Evolutionary conservation across 2,329 filamentous ascomycete genomes (phyloP).

Genomic region (Bipolaris sorokiniana): DNA sequence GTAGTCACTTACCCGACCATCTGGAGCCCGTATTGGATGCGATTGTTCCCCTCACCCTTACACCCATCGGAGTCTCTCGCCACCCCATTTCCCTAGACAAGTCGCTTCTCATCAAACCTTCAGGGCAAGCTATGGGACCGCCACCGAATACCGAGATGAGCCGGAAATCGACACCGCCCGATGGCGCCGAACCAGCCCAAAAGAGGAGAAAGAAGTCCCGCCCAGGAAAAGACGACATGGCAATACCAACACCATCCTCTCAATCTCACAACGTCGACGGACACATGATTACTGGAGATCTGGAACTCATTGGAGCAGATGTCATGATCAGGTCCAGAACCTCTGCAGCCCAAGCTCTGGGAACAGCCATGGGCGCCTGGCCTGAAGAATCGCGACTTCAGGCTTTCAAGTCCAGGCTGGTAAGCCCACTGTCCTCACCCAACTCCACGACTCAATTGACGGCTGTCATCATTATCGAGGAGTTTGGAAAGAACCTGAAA

Average conservation of each 20-base stretch:
- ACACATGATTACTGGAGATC: slow-evolving; percentile 96
- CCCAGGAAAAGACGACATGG: slow-evolving; percentile 66
- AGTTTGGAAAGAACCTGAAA: slow-evolving; percentile 70
- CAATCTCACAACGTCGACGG: slow-evolving; percentile 86
- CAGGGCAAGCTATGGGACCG: slow-evolving; percentile 78
- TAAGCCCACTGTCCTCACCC: slow-evolving; percentile 71
- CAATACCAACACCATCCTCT: slow-evolving; percentile 64
- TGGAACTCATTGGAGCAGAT: slow-evolving; percentile 91
- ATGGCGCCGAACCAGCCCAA: slow-evolving; percentile 62
- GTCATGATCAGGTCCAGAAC: slow-evolving; percentile 87
- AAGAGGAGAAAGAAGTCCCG: slow-evolving; percentile 86
- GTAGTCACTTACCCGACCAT: slow-evolving; percentile 71
- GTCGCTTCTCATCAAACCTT: slow-evolving; percentile 88
- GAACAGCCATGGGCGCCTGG: slow-evolving; percentile 78
- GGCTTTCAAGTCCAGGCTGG: slow-evolving; percentile 68
- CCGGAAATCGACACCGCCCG: slow-evolving; percentile 43
- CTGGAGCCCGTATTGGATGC: slow-evolving; percentile 77
- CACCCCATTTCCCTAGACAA: slow-evolving; percentile 93
- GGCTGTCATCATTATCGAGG: slow-evolving; percentile 82
- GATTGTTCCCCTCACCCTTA: slow-evolving; percentile 83
- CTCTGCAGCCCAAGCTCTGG: slow-evolving; percentile 85
- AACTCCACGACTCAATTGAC: slow-evolving; percentile 87
- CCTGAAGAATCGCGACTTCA: slow-evolving; percentile 65
- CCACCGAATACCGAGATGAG: slow-evolving; percentile 40
- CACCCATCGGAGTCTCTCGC: slow-evolving; percentile 89